Evolutionary conservation across 73 alveolate species (phyloP).

Genomic region (Blepharisma stoltei): DNA sequence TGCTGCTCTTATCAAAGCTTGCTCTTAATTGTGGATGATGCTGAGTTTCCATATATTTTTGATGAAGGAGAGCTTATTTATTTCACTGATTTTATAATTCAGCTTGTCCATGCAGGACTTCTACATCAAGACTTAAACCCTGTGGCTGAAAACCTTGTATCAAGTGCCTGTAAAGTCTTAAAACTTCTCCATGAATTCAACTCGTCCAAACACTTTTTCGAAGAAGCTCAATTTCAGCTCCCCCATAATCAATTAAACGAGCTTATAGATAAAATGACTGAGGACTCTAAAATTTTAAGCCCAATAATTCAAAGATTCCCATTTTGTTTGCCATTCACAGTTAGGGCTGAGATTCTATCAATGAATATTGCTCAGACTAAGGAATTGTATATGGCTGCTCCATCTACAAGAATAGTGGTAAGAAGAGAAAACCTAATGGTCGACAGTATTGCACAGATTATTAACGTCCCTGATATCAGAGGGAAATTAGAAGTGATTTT

Average conservation of each 20-base stretch:
- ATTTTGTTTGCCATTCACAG: slow-evolving; percentile 68
- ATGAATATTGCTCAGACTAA: slow-evolving; percentile 40
- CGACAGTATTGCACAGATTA: slow-evolving; percentile 61
- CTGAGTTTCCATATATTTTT: slow-evolving; percentile 20
- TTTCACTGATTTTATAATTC: background rate
- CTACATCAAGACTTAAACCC: background rate
- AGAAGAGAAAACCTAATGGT: slow-evolving; percentile 51
- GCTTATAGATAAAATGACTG: slow-evolving; percentile 24
- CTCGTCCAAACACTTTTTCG: slow-evolving; percentile 4
- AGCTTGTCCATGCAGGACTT: background rate
- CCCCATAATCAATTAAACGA: slow-evolving; percentile 44
- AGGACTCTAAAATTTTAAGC: slow-evolving; percentile 34
- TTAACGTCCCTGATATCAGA: slow-evolving; percentile 52
- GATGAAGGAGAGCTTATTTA: background rate
- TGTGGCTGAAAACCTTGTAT: background rate
- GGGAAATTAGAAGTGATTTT: slow-evolving; percentile 54
- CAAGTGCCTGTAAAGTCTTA: background rate
- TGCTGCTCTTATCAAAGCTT: background rate
- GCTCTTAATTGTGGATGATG: slow-evolving; percentile 13
- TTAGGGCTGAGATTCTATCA: slow-evolving; percentile 51
- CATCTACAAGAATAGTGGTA: slow-evolving; percentile 42
- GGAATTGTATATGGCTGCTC: slow-evolving; percentile 28
- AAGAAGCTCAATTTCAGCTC: slow-evolving; percentile 7
- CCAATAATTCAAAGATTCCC: slow-evolving; percentile 42
- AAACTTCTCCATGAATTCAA: slow-evolving; percentile 36